These are phyloP conservation scores for Capsicum rhomboideum DNA, from an alignment of 257 asterid genomes.

Conservation along the genomic window DNA sequence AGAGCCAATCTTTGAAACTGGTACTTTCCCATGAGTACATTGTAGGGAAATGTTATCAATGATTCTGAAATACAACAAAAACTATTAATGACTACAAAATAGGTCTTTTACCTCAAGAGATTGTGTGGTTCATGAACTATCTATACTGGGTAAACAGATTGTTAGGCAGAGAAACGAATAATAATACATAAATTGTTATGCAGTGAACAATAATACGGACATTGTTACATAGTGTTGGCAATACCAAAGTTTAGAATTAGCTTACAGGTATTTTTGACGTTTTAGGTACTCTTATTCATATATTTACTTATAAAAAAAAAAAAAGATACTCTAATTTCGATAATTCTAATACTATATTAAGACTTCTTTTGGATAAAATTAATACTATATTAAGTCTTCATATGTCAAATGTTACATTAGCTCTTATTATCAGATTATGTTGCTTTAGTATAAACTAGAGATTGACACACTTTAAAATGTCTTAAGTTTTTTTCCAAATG, in stretches of 20 bases:
- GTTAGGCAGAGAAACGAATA: background rate
- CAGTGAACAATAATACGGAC: background rate
- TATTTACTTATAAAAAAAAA: background rate
- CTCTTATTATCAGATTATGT: no score
- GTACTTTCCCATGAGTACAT: constrained; percentile 83
- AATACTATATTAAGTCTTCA: no score
- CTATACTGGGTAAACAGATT: background rate
- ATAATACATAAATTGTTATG: background rate
- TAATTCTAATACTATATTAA: background rate
- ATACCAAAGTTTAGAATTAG: background rate
- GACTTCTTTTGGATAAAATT: no score
- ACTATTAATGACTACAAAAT: background rate
- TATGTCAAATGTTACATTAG: no score
- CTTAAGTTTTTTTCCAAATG: no score
- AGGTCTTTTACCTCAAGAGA: background rate
- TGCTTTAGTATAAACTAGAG: no score
- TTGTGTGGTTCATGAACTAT: background rate
- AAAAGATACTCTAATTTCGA: background rate
- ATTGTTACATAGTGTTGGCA: background rate
- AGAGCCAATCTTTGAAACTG: constrained; percentile 52
- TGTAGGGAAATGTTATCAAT: constrained; percentile 77
- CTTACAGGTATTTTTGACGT: background rate
- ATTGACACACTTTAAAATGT: no score
- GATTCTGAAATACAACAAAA: constrained; percentile 40
- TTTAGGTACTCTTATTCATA: background rate